Evolutionary conservation across 176 grass and related monocot genomes (phyloP).

Genomic region (barley (Hordeum vulgare)): DNA sequence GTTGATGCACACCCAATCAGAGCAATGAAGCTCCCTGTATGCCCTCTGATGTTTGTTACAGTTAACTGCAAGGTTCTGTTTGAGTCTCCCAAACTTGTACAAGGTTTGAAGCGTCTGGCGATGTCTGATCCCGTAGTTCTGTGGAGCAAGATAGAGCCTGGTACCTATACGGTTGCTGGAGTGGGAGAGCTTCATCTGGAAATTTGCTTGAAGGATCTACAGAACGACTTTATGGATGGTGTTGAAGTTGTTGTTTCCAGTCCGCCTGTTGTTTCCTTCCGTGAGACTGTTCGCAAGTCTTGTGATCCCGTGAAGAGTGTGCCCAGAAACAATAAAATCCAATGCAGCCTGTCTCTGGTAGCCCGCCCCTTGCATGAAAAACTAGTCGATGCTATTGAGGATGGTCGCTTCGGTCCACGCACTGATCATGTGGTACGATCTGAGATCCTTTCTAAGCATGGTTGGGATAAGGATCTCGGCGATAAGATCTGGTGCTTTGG

Average conservation of each 20-base stretch:
- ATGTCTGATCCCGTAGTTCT: slow-evolving; percentile 55
- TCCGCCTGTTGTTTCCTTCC: slow-evolving; percentile 20
- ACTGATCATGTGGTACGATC: no score
- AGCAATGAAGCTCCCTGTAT: slow-evolving; percentile 47
- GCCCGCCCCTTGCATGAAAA: not conserved
- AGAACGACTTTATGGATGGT: slow-evolving; percentile 52
- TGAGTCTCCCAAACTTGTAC: slow-evolving; percentile 34
- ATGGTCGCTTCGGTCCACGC: no score
- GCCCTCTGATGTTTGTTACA: slow-evolving; percentile 43
- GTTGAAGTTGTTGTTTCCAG: slow-evolving; percentile 30
- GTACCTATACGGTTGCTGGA: slow-evolving; percentile 49
- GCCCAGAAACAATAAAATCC: not conserved
- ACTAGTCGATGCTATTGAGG: no score
- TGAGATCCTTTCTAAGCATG: no score
- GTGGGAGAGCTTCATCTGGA: slow-evolving; percentile 7
- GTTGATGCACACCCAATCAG: slow-evolving; percentile 35
- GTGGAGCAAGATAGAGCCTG: slow-evolving; percentile 35
- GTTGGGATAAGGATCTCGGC: no score
- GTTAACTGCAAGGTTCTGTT: slow-evolving; percentile 46
- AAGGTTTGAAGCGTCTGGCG: slow-evolving; percentile 47
- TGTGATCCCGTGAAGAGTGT: not conserved
- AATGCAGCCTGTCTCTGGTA: not conserved
- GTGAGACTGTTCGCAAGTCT: slow-evolving; percentile 19
- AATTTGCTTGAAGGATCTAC: slow-evolving; percentile 50
- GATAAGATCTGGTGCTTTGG: not conserved